phyloP scores from a whole-genome alignment of 2,329 filamentous ascomycete species.

The Endothia cerciana region DNA sequence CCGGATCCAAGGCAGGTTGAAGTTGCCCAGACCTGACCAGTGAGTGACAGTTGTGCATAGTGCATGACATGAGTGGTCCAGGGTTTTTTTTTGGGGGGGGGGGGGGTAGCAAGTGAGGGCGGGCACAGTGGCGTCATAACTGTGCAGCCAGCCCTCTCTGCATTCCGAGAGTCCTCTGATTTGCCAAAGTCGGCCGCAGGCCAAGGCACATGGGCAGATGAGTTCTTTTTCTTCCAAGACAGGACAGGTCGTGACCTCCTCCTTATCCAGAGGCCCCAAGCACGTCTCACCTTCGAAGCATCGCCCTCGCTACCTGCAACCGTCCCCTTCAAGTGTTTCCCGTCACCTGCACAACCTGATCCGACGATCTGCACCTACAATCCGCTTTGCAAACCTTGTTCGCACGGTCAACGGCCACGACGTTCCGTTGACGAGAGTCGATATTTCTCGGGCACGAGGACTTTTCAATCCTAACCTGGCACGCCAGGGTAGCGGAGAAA shows the following conservation, averaged over 20 bases:
- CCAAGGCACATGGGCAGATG: slow-evolving; percentile 1
- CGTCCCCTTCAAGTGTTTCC: neutral
- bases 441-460: neutral
- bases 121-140: slow-evolving; percentile 3
- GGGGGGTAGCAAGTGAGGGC: neutral
- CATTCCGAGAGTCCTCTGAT: neutral
- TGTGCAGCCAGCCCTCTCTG: neutral
- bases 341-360: neutral
- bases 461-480: neutral
- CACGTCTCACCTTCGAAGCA: neutral
- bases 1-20: neutral
- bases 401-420: neutral
- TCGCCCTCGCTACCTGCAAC: neutral
- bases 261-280: neutral
- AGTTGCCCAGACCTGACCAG: too few relatives aligned
- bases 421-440: neutral
- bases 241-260: neutral
- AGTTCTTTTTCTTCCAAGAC: neutral
- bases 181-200: neutral
- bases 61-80: too few relatives aligned
- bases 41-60: too few relatives aligned
- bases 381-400: neutral
- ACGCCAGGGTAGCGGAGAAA: neutral
- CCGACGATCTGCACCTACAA: neutral
- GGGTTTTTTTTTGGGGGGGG: too few relatives aligned